Evolutionary conservation across 768 basidiomycete genomes (phyloP).

Genomic region (Tulasnella sp.): DNA sequence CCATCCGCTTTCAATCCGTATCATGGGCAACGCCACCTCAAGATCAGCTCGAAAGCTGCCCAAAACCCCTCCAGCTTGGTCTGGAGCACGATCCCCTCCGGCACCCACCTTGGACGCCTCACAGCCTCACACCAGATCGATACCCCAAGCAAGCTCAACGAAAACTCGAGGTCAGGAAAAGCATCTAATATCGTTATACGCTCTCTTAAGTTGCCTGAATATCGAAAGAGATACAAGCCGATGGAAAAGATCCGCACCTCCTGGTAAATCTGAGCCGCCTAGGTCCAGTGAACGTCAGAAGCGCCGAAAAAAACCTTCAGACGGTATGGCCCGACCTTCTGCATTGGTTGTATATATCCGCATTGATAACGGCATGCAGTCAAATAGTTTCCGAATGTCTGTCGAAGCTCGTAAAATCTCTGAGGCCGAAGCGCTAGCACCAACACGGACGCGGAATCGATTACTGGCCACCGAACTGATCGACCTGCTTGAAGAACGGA

Average conservation of each 20-base stretch:
- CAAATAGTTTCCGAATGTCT: background rate
- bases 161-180: background rate
- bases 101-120: background rate
- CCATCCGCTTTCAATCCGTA: background rate
- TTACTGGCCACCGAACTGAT: background rate
- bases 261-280: background rate
- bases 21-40: background rate
- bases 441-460: background rate
- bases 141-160: background rate
- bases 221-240: background rate
- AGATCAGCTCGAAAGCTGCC: background rate
- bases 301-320: background rate
- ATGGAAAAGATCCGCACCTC: background rate
- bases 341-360: background rate
- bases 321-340: background rate
- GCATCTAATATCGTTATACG: background rate
- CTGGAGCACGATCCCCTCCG: background rate
- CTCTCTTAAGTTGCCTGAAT: too few relatives aligned
- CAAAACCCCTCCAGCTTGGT: background rate
- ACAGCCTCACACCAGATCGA: background rate
- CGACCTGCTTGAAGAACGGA: background rate
- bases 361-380: background rate
- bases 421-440: background rate
- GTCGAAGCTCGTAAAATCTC: background rate
- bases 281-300: background rate